These are phyloP conservation scores for Fusarium falciforme DNA, from an alignment of 2,329 filamentous ascomycete species.

Conservation along the genomic window DNA sequence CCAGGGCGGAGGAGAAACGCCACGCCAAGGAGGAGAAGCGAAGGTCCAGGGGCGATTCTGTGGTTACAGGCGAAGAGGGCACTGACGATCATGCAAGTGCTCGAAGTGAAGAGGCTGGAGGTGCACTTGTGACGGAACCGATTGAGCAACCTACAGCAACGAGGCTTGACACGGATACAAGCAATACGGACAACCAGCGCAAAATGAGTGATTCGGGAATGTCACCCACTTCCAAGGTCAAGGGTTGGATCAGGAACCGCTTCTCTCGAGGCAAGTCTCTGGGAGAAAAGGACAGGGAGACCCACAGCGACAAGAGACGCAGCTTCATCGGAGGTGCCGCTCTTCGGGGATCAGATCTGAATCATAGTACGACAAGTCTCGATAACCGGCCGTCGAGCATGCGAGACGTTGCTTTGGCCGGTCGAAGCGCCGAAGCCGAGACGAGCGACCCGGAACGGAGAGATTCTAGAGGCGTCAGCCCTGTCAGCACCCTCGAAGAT, in stretches of 20 bases:
- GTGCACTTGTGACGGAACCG: conserved; percentile 5
- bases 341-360: conserved; percentile 55
- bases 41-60: conserved; percentile 49
- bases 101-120: conserved; percentile 18
- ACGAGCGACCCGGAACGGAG: conserved; percentile 33
- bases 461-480: conserved; percentile 53
- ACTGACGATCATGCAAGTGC: conserved; percentile 22
- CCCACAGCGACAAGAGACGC: conserved; percentile 50
- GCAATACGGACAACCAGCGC: conserved; percentile 23
- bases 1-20: conserved; percentile 66
- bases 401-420: conserved; percentile 60
- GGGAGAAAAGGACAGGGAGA: conserved; percentile 53
- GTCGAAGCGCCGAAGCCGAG: conserved; percentile 45
- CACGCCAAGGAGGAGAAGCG: conserved; percentile 64
- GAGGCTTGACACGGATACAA: conserved; percentile 28
- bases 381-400: conserved; percentile 57
- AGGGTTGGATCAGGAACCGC: conserved; percentile 66
- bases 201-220: conserved; percentile 37
- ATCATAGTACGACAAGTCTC: conserved; percentile 58
- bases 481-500: conserved; percentile 49
- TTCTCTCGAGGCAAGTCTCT: conserved; percentile 59
- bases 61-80: conserved; percentile 21
- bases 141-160: conserved; percentile 4
- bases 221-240: conserved; percentile 57
- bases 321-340: conserved; percentile 65